phyloP scores from a whole-genome alignment of 148 eudicot genomes.

The Rhododendron griersonianum region DNA sequence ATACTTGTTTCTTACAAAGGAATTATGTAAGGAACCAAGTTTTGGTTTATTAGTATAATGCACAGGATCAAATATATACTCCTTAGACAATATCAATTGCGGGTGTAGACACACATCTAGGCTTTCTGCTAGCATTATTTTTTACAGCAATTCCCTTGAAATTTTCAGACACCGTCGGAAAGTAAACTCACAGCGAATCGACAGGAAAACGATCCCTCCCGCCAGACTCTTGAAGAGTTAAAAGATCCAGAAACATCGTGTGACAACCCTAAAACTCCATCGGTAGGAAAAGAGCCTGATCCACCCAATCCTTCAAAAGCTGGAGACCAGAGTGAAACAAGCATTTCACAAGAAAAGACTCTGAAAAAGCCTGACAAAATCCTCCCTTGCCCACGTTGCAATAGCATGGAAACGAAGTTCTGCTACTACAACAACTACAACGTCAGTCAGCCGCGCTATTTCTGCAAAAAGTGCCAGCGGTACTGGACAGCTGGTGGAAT shows the following conservation, averaged over 20 bases:
- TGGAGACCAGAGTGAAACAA: slow-evolving; percentile 34
- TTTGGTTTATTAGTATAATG: neutral
- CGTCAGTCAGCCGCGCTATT: slow-evolving; percentile 58
- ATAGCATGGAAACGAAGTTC: slow-evolving; percentile 63
- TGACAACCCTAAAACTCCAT: slow-evolving; percentile 19
- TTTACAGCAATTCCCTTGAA: neutral
- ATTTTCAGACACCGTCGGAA: slow-evolving; percentile 31
- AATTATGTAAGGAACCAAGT: neutral
- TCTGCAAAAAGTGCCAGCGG: slow-evolving; percentile 63
- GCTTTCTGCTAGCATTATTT: neutral
- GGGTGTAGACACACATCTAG: neutral
- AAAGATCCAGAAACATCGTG: slow-evolving; percentile 20
- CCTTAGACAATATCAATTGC: neutral
- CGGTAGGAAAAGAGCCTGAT: slow-evolving; percentile 12
- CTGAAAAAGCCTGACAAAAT: slow-evolving; percentile 55
- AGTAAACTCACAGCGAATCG: slow-evolving; percentile 17
- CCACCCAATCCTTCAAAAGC: slow-evolving; percentile 16
- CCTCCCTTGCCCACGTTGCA: slow-evolving; percentile 64
- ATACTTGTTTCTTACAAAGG: neutral
- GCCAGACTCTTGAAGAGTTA: too few relatives aligned
- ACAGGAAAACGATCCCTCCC: slow-evolving; percentile 15
- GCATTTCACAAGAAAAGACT: slow-evolving; percentile 26
- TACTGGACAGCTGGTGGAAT: slow-evolving; percentile 72
- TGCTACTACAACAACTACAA: slow-evolving; percentile 72
- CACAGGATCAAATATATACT: too few relatives aligned